These are phyloP conservation scores for Annona cherimola DNA, from an alignment of 164 flowering plant genomes.

Conservation along the genomic window DNA sequence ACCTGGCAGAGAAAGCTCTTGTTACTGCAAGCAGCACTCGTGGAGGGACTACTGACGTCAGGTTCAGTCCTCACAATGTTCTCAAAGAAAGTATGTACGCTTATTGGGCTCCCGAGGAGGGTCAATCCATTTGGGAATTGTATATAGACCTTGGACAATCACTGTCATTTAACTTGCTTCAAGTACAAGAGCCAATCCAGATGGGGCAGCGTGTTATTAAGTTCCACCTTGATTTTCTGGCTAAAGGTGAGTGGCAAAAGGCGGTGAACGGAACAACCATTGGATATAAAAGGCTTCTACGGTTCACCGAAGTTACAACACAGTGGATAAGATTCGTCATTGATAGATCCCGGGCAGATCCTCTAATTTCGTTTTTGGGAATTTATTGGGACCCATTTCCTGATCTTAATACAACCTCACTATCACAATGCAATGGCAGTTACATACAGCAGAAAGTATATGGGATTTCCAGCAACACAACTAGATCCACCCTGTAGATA, in stretches of 20 bases:
- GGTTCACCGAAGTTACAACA: conserved; percentile 43
- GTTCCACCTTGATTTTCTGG: conserved; percentile 58
- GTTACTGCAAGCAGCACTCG: conserved; percentile 61
- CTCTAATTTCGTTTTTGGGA: conserved; percentile 65
- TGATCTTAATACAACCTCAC: not conserved
- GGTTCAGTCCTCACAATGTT: conserved; percentile 39
- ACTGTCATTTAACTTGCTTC: conserved; percentile 59
- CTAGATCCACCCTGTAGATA: not conserved
- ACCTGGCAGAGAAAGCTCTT: conserved; percentile 53
- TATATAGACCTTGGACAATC: conserved; percentile 38
- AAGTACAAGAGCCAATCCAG: conserved; percentile 85
- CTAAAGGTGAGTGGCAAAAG: conserved; percentile 45
- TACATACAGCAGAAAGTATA: conserved; percentile 25
- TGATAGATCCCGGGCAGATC: conserved; percentile 61
- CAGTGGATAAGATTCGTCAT: conserved; percentile 53
- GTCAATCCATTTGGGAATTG: conserved; percentile 45
- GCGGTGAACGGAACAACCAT: conserved; percentile 64
- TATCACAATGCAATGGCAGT: conserved; percentile 21
- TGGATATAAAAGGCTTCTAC: conserved; percentile 67
- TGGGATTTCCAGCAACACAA: conserved; percentile 21
- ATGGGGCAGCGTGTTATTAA: conserved; percentile 75
- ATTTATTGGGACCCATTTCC: conserved; percentile 53
- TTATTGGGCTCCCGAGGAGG: conserved; percentile 86
- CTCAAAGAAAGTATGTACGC: conserved; percentile 50
- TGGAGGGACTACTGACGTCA: conserved; percentile 38